phyloP scores from a whole-genome alignment of 2,329 filamentous ascomycete species.

The Macroventuria anomochaeta region DNA sequence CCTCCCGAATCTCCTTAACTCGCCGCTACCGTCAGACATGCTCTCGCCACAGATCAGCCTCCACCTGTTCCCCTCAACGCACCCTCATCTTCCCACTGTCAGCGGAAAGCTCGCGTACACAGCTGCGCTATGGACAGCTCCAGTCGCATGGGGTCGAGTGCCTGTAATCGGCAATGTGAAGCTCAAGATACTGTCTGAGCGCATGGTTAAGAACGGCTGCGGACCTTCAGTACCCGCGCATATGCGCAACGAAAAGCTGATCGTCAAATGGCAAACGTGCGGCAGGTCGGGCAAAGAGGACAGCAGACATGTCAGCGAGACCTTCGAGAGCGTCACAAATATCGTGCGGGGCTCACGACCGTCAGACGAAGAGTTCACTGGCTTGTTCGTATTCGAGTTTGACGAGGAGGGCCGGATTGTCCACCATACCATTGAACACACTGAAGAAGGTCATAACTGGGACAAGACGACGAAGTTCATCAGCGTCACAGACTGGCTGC shows the following conservation, averaged over 20 bases:
- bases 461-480: slow-evolving; percentile 87
- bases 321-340: slow-evolving; percentile 61
- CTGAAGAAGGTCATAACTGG: slow-evolving; percentile 81
- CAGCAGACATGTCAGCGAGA: slow-evolving; percentile 55
- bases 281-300: slow-evolving; percentile 58
- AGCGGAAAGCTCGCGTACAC: slow-evolving; percentile 89
- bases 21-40: slow-evolving; percentile 67
- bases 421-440: slow-evolving; percentile 92
- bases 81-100: slow-evolving; percentile 89
- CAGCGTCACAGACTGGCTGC: slow-evolving; percentile 90
- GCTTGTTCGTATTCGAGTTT: slow-evolving; percentile 95
- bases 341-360: slow-evolving; percentile 60
- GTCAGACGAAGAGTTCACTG: slow-evolving; percentile 75
- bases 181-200: slow-evolving; percentile 85
- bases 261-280: slow-evolving; percentile 86
- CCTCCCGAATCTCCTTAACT: slow-evolving; percentile 66
- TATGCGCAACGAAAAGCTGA: slow-evolving; percentile 73
- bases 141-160: slow-evolving; percentile 92
- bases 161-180: slow-evolving; percentile 90
- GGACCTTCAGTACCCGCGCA: slow-evolving; percentile 49
- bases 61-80: slow-evolving; percentile 73
- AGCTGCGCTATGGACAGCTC: slow-evolving; percentile 93
- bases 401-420: slow-evolving; percentile 83
- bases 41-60: slow-evolving; percentile 68
- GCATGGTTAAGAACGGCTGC: slow-evolving; percentile 70